phyloP scores from a whole-genome alignment of 2,329 filamentous ascomycete genomes.

The Tolypocladium endophyticum region DNA sequence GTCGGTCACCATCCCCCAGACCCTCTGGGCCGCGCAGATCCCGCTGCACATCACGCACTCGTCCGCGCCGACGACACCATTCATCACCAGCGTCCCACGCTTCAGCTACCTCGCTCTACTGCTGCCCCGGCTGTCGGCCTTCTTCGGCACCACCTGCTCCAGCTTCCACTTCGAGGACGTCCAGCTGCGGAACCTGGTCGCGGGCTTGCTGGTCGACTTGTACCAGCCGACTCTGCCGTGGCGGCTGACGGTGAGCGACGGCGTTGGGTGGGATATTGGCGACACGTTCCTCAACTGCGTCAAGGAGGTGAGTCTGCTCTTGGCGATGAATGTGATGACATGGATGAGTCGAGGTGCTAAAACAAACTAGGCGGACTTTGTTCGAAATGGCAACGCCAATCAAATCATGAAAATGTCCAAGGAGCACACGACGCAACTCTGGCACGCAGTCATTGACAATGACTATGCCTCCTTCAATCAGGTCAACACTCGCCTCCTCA shows the following conservation, averaged over 20 bases:
- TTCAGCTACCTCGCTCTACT: slow-evolving; percentile 50
- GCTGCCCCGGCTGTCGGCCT: slow-evolving; percentile 41
- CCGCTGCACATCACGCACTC: slow-evolving; percentile 45
- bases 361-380: slow-evolving; percentile 59
- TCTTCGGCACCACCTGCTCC: slow-evolving; percentile 43
- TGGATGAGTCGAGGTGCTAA: not conserved
- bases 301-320: slow-evolving; percentile 41
- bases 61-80: slow-evolving; percentile 33
- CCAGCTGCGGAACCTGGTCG: slow-evolving; percentile 41
- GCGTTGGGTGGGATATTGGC: slow-evolving; percentile 46
- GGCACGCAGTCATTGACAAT: slow-evolving; percentile 70
- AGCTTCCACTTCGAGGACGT: slow-evolving; percentile 49
- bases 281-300: slow-evolving; percentile 55
- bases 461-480: slow-evolving; percentile 62
- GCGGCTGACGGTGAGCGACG: slow-evolving; percentile 43
- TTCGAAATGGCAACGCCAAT: slow-evolving; percentile 79
- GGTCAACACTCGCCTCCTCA: slow-evolving; percentile 68
- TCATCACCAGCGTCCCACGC: slow-evolving; percentile 43
- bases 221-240: slow-evolving; percentile 46
- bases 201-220: slow-evolving; percentile 44
- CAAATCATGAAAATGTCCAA: slow-evolving; percentile 84
- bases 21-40: slow-evolving; percentile 44
- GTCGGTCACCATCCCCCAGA: slow-evolving; percentile 25
- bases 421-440: slow-evolving; percentile 71
- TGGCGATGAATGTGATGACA: not conserved